Evolutionary conservation across 2,329 filamentous ascomycete genomes (phyloP).

Genomic region (Aspergillus melleus): DNA sequence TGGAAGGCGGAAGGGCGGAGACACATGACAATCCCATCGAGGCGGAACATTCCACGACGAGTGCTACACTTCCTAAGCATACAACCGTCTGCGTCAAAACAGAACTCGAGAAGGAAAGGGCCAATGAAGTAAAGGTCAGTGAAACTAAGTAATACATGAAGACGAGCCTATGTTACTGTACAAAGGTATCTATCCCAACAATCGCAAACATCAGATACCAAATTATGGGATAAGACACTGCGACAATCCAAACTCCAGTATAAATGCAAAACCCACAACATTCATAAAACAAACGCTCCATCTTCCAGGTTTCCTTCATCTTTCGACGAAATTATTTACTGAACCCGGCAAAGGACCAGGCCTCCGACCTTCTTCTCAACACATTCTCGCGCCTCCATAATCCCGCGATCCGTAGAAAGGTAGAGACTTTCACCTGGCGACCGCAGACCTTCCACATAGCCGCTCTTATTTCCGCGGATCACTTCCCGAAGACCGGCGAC

Average conservation of each 20-base stretch:
- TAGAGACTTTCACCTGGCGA: conserved; percentile 81
- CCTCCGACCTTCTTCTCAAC: conserved; percentile 80
- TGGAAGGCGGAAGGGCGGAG: not conserved
- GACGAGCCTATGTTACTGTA: conserved; percentile 36
- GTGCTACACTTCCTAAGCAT: not conserved
- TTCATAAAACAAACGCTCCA: conserved; percentile 17
- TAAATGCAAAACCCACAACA: conserved; percentile 35
- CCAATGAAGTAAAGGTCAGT: conserved; percentile 14
- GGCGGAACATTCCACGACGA: not conserved
- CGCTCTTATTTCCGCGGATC: conserved; percentile 65
- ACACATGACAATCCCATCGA: not conserved
- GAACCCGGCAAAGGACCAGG: conserved; percentile 70
- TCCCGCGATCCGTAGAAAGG: conserved; percentile 71
- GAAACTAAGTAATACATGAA: conserved; percentile 24
- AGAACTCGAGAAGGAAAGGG: not conserved
- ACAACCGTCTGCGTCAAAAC: not conserved
- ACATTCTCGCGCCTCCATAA: conserved; percentile 80
- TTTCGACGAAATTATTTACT: conserved; percentile 1
- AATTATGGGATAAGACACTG: conserved; percentile 32
- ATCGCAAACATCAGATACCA: conserved; percentile 29
- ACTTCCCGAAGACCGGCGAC: conserved; percentile 63
- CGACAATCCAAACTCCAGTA: conserved; percentile 40
- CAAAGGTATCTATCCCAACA: conserved; percentile 37
- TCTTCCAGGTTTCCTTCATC: conserved; percentile 8
- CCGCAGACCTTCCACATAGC: conserved; percentile 69